A percentile compares a stretch with the other conserved stretches of the same genome.
These are phyloP conservation scores for Candida nanaspora DNA, from an alignment of 805 yeast genomes.

Conservation along the genomic window DNA sequence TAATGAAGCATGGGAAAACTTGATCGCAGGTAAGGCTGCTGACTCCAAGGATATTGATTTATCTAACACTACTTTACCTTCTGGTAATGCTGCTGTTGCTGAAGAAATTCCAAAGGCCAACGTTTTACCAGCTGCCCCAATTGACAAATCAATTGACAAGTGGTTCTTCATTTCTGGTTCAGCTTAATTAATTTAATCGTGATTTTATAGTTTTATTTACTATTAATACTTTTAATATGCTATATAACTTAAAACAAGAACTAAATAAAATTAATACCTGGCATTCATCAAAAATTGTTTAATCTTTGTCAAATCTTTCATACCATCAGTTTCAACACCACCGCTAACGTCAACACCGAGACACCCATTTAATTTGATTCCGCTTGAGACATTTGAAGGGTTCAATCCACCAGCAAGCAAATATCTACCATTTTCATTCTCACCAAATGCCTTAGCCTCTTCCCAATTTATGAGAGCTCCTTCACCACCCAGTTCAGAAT, in stretches of 20 bases:
- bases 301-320: constrained; percentile 64
- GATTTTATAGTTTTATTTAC: background rate
- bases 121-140: constrained; percentile 80
- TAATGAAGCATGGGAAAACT: constrained; percentile 73
- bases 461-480: constrained; percentile 80
- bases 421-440: constrained; percentile 28
- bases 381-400: constrained; percentile 61
- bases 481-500: constrained; percentile 89
- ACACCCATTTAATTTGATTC: constrained; percentile 48
- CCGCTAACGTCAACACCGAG: constrained; percentile 92
- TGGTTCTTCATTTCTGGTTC: constrained; percentile 96
- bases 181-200: constrained; percentile 23
- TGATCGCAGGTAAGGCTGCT: constrained; percentile 56
- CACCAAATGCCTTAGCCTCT: constrained; percentile 32
- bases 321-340: constrained; percentile 81
- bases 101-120: constrained; percentile 61
- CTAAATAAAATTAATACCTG: background rate
- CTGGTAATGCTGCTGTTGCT: constrained; percentile 44
- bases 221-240: too few species aligned
- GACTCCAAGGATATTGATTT: constrained; percentile 64
- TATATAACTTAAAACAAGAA: background rate
- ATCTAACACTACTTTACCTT: constrained; percentile 64
- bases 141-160: constrained; percentile 93
- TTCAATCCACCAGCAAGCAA: constrained; percentile 87
- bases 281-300: constrained; percentile 50